Base-by-base conservation (phyloP, 176 grass and related monocot genomes). In the Olyra latifolia region DNA sequence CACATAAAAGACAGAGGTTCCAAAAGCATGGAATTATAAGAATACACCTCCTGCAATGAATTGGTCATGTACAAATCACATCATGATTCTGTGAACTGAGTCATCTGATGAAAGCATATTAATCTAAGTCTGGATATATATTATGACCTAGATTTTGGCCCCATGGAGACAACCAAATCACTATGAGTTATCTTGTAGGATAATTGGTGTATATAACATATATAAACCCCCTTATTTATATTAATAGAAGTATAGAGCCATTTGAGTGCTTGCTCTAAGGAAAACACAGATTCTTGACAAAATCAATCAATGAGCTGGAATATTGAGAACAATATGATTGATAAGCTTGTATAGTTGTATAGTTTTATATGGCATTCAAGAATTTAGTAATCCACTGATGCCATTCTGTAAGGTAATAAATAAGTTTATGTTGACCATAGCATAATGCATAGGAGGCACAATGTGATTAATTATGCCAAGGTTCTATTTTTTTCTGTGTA, bases 51-150 rank as follows among this genome's bases (percentile, higher is more conserved):
- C 7, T 79, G 50, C 75, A 65, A 9, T 53, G 45, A 16, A 44
- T 43, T 42, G 24, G 22, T n/a, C 73, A 75, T 41, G 0, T 41
- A 39, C 20, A 62, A 39, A 25, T 19, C 12, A 71, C 40, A 81
- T 60, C 79, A 17, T 22, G 20, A 22, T 71, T 35, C 0, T 22
- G 11, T 59, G 12, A 71, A 71, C 7, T 60, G 17, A 35, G 19
- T 17, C 17, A 48, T 50, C 32, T 35, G 32, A 35, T 35, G 7
- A 6, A 35, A 17, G 16, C 24, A 30, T 78, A 60, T 35, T 48
- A 71, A 32, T 81, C 19, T 3, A 23, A 57, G 41, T n/a, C 44
- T 71, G 66, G 25, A 71, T 61, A 70, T 57, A 70, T 81, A 20
- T 8, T 77, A 46, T 70, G 65, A 30, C 27, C 17, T 81, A 25